Evolutionary conservation across 345 rosid species (phyloP).

Genomic region (Moringa oleifera): DNA sequence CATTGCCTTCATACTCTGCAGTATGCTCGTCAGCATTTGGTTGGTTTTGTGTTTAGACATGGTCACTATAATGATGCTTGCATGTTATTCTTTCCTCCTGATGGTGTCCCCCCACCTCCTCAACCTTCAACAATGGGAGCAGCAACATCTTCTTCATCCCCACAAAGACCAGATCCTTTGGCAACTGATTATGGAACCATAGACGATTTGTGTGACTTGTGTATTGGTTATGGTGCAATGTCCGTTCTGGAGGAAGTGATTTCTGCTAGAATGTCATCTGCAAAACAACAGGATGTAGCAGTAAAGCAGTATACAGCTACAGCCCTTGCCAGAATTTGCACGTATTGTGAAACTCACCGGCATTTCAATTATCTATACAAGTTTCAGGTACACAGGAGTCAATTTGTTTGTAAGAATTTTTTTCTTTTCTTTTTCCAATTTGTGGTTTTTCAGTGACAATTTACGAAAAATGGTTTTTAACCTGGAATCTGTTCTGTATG

Average conservation of each 20-base stretch:
- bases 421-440: neutral
- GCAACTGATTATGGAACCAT: conserved; percentile 90
- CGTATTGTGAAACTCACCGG: conserved; percentile 69
- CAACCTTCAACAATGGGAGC: conserved; percentile 53
- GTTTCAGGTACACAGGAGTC: conserved; percentile 53
- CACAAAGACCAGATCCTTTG: conserved; percentile 87
- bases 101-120: conserved; percentile 67
- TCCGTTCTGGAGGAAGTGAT: conserved; percentile 73
- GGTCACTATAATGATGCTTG: conserved; percentile 84
- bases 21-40: conserved; percentile 87
- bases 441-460: neutral
- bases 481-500: too few species aligned
- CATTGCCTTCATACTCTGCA: conserved; percentile 35
- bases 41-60: conserved; percentile 85
- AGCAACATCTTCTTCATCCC: conserved; percentile 66
- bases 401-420: too few species aligned
- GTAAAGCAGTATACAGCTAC: conserved; percentile 61
- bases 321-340: conserved; percentile 78
- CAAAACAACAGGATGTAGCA: conserved; percentile 49
- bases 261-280: conserved; percentile 57
- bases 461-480: too few species aligned
- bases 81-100: conserved; percentile 72
- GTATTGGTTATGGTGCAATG: conserved; percentile 82
- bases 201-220: conserved; percentile 78
- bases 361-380: conserved; percentile 85